Evolutionary conservation across 2,329 filamentous ascomycete genomes (phyloP).

Genomic region (Aspergillus udagawae): DNA sequence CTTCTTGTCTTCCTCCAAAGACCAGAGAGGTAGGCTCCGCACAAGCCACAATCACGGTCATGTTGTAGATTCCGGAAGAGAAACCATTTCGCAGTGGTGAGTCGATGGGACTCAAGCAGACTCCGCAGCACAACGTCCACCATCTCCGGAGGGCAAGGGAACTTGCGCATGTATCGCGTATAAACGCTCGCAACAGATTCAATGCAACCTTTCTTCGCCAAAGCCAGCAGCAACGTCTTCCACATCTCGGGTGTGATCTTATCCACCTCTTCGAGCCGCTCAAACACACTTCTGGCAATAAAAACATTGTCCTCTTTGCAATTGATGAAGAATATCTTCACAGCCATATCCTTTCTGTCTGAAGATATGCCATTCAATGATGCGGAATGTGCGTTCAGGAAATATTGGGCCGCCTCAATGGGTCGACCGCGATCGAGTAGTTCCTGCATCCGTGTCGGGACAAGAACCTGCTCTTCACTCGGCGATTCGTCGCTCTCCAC

Average conservation of each 20-base stretch:
- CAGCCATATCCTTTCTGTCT: conserved; percentile 27
- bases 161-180: conserved; percentile 21
- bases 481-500: not conserved
- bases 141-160: conserved; percentile 28
- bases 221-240: conserved; percentile 32
- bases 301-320: conserved; percentile 36
- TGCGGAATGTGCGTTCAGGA: conserved; percentile 24
- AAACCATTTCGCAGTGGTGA: conserved; percentile 35
- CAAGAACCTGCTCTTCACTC: conserved; percentile 3
- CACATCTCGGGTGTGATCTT: conserved; percentile 32
- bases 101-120: conserved; percentile 35
- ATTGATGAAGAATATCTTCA: conserved; percentile 32
- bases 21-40: conserved; percentile 34
- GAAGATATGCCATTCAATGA: conserved; percentile 20
- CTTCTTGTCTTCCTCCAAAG: conserved; percentile 39
- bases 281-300: conserved; percentile 35
- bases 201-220: conserved; percentile 33
- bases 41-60: conserved; percentile 33
- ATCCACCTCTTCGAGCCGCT: conserved; percentile 30
- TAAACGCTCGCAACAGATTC: conserved; percentile 36
- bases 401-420: conserved; percentile 36
- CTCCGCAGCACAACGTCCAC: conserved; percentile 34
- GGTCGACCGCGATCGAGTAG: conserved; percentile 25
- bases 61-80: conserved; percentile 29
- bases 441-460: conserved; percentile 19